These are phyloP conservation scores for Capsicum rhomboideum DNA, from an alignment of 257 asterid genomes.

Conservation along the genomic window DNA sequence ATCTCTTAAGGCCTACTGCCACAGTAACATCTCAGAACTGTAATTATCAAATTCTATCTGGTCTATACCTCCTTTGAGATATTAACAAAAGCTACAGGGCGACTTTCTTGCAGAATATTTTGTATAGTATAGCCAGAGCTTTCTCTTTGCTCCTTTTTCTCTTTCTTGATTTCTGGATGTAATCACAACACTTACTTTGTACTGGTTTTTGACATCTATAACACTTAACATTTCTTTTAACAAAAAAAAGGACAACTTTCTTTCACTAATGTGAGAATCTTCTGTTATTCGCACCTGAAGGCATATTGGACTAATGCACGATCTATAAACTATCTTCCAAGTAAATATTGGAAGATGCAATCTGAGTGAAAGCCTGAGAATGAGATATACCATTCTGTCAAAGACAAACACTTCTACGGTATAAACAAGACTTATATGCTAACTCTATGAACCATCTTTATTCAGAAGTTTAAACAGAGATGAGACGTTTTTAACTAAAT, in stretches of 20 bases:
- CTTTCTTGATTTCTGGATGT: not conserved
- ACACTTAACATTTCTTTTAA: too few species aligned
- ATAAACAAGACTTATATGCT: not conserved
- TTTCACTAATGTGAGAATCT: too few species aligned
- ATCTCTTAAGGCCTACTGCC: not conserved
- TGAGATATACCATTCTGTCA: not conserved
- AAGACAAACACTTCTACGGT: not conserved
- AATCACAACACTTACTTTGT: not conserved
- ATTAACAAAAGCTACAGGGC: not conserved
- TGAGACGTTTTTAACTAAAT: not conserved
- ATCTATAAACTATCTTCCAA: not conserved
- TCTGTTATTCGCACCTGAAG: not conserved
- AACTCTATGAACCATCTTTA: not conserved
- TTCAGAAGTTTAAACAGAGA: not conserved
- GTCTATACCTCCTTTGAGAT: not conserved
- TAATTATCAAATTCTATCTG: not conserved
- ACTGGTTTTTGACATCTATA: too few species aligned
- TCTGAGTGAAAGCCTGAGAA: too few species aligned
- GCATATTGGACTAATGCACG: not conserved
- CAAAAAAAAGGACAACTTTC: too few species aligned
- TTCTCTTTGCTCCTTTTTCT: not conserved
- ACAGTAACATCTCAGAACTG: not conserved
- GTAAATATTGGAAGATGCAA: too few species aligned
- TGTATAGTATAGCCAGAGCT: not conserved
- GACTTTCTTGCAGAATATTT: not conserved